Conservation (phyloP, 495 filamentous ascomycete species). For the Tuber microsphaerosporum region DNA sequence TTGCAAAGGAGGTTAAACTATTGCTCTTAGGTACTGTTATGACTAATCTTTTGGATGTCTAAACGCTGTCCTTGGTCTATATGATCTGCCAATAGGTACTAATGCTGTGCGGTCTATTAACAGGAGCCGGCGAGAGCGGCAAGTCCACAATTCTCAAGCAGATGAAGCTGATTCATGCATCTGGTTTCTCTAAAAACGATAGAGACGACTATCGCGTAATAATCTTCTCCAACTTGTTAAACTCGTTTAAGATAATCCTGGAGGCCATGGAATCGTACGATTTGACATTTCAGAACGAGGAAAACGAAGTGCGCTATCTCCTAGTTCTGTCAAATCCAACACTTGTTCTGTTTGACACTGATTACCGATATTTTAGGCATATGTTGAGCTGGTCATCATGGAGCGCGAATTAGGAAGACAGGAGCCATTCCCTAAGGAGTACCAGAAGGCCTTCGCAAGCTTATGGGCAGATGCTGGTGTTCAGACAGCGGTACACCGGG, state of each 20-base stretch:
- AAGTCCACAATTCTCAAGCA: constrained; percentile 98
- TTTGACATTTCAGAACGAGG: constrained; percentile 65
- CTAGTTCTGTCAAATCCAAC: neutral
- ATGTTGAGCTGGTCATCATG: constrained; percentile 50
- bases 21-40: constrained; percentile 62
- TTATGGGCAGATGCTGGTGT: constrained; percentile 82
- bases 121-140: constrained; percentile 94
- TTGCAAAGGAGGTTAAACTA: constrained; percentile 75
- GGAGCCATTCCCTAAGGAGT: constrained; percentile 63
- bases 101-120: constrained; percentile 8
- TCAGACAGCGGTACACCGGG: constrained; percentile 75
- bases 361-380: constrained; percentile 44
- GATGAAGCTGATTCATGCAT: constrained; percentile 95
- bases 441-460: constrained; percentile 67
- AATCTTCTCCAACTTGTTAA: constrained; percentile 86
- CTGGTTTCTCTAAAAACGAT: constrained; percentile 85
- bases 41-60: neutral
- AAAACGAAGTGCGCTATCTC: constrained; percentile 63
- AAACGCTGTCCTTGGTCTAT: constrained; percentile 2
- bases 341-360: constrained; percentile 11
- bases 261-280: constrained; percentile 87
- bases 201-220: constrained; percentile 88
- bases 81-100: constrained; percentile 9
- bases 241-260: constrained; percentile 79
- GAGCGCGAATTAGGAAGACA: constrained; percentile 71